Conservation (phyloP, 257 asterid genomes). For the Eucommia ulmoides region DNA sequence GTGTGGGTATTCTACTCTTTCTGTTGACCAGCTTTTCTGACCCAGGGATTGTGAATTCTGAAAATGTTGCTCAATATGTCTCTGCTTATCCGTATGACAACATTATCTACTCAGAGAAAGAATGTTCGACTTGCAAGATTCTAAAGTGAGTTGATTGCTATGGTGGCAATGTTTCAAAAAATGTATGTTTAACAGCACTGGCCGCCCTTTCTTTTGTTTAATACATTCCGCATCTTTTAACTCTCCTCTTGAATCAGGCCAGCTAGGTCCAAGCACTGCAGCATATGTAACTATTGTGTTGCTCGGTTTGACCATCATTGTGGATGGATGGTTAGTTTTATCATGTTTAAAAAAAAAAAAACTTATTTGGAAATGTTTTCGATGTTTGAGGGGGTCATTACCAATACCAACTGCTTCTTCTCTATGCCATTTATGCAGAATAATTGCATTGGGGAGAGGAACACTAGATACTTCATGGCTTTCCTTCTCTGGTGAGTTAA, state of each 20-base stretch:
- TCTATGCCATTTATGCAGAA: too few species aligned
- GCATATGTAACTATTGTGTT: conserved; percentile 85
- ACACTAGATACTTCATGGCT: conserved; percentile 90
- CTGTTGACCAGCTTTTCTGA: conserved; percentile 94
- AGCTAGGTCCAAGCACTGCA: conserved; percentile 97
- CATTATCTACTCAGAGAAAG: conserved; percentile 66
- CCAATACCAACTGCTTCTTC: too few species aligned
- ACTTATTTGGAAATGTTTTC: conserved; percentile 4
- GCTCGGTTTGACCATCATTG: conserved; percentile 99
- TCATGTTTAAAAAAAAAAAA: too few species aligned
- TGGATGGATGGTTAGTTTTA: conserved; percentile 88
- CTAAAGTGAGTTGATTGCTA: conserved; percentile 51
- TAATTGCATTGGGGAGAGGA: conserved; percentile 97
- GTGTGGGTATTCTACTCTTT: conserved; percentile 77
- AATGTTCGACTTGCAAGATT: conserved; percentile 92
- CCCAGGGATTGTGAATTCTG: conserved; percentile 79
- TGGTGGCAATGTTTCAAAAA: not conserved
- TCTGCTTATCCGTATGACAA: conserved; percentile 86
- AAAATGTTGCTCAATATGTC: conserved; percentile 65
- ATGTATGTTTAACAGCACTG: too few species aligned
- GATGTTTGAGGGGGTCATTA: not conserved
- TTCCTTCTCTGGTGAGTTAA: conserved; percentile 85
- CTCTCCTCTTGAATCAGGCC: conserved; percentile 39
- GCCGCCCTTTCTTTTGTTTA: not conserved
- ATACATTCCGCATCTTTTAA: conserved; percentile 4